Base-by-base conservation (phyloP, 768 basidiomycete genomes). In the Tylopilus intermedius region DNA sequence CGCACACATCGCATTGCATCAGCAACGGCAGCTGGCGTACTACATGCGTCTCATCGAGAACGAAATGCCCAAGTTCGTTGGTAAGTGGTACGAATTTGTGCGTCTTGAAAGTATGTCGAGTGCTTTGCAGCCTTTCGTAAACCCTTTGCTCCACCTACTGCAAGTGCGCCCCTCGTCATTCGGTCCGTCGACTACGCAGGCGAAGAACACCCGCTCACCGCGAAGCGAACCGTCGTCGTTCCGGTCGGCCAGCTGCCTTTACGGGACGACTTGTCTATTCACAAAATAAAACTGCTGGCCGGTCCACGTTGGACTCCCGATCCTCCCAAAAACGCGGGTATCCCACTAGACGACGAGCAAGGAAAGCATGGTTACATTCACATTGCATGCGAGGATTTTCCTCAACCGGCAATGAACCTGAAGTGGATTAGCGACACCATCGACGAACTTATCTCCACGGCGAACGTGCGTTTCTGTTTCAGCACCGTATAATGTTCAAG, bases 381-480 rank as follows among this genome's bases (percentile, higher is more conserved):
- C 73, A 88, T 98, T 55, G 79, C 88, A 1, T 93, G 90, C 64
- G 94, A 97, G 62, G 82, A 88, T 68, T 95, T 92, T 69, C 83
- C 84, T 7, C 76, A 81, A 58, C 80, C 84, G 2, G 76, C 82
- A 26, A 86, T 90, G 88, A 99, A 99, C 70, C 74, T 95, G 62
- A 95, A 94, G 69, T 95, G 92, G 88, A 90, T 88, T 38, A 88
- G 87, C 58, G 94, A 98, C 65, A 78, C 82, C 14, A 69, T 99
- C 50, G 88, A 94, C 63, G 73, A 78, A 59, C 71, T 99, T 40
- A 67, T 97, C 56, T 71, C 69, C n/a, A 86, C 85, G 62, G 90
- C 94, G 9, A 92, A 94, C 67, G 95, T 96, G 64, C 60, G 91
- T 79, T 21, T 47, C 45, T 40, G 39, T 45, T 39, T 38, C 11